Conservation (phyloP, 768 basidiomycete genomes). For the Pleurotus citrinopileatus region DNA sequence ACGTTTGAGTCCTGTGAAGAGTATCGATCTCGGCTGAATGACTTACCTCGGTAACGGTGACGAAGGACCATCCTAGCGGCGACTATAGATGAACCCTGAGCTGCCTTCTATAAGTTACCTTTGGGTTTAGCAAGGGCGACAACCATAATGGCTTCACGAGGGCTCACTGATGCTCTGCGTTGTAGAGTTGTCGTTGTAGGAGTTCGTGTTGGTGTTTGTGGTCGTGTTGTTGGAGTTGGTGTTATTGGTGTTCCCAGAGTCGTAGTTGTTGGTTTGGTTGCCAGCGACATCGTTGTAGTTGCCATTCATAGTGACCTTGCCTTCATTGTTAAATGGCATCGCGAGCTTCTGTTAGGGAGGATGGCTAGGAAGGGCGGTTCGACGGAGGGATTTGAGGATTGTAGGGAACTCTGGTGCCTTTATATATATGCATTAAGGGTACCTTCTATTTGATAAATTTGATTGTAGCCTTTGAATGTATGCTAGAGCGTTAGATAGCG, state of each 20-base stretch:
- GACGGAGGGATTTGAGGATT: no score
- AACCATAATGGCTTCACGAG: no score
- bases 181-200: background rate
- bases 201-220: background rate
- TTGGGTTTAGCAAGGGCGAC: background rate
- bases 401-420: no score
- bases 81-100: background rate
- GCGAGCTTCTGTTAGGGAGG: background rate
- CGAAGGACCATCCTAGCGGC: no score
- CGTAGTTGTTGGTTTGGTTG: background rate
- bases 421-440: no score
- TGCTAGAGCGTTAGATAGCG: no score
- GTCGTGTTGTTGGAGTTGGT: background rate
- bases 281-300: background rate
- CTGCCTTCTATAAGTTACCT: background rate
- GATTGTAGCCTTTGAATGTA: no score
- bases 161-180: background rate
- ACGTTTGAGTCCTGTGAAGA: no score
- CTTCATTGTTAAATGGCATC: background rate
- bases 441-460: no score
- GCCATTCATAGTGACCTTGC: background rate
- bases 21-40: no score
- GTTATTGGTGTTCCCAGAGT: background rate
- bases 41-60: no score
- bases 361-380: background rate